A percentile compares a stretch with the other conserved stretches of the same genome.
phyloP scores from a whole-genome alignment of 2,329 filamentous ascomycete genomes.

The Fusarium sp. region DNA sequence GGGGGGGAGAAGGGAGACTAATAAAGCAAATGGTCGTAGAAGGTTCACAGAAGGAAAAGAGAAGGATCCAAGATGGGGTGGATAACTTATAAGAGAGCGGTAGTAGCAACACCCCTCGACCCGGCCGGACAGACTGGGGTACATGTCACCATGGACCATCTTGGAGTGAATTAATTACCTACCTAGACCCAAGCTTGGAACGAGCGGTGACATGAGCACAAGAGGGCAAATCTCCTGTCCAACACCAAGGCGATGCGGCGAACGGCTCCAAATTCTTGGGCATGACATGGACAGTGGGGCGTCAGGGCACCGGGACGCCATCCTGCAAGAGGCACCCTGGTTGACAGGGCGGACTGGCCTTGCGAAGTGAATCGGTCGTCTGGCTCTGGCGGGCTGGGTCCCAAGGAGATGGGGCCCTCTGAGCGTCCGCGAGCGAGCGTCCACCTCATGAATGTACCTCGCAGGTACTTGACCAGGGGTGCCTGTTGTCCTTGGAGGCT shows the following conservation, averaged over 20 bases:
- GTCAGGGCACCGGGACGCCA: constrained; percentile 40
- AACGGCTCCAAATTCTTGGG: constrained; percentile 45
- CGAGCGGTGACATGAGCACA: constrained; percentile 51
- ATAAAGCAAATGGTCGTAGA: constrained; percentile 35
- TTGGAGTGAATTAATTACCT: constrained; percentile 42
- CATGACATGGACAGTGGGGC: constrained; percentile 45
- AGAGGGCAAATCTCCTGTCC: constrained; percentile 46
- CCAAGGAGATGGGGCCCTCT: constrained; percentile 32
- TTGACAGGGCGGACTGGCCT: constrained; percentile 46
- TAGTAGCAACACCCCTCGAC: constrained; percentile 40
- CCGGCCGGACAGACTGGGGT: constrained; percentile 40
- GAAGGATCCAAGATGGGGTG: constrained; percentile 47
- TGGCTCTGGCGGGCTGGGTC: constrained; percentile 19
- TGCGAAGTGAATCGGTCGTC: constrained; percentile 32
- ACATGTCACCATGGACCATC: constrained; percentile 43
- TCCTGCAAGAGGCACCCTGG: constrained; percentile 39
- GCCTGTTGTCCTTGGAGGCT: constrained; percentile 25
- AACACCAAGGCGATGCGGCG: constrained; percentile 44
- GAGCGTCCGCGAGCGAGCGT: constrained; percentile 1
- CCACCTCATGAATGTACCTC: constrained; percentile 33
- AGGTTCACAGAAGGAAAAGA: constrained; percentile 43
- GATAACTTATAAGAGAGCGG: constrained; percentile 50
- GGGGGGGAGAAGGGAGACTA: constrained; percentile 39
- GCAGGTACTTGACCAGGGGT: constrained; percentile 40
- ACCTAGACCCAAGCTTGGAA: constrained; percentile 48